These are phyloP conservation scores for Byssoonygena ceratinophila DNA, from an alignment of 2,329 filamentous ascomycete species.

Conservation along the genomic window DNA sequence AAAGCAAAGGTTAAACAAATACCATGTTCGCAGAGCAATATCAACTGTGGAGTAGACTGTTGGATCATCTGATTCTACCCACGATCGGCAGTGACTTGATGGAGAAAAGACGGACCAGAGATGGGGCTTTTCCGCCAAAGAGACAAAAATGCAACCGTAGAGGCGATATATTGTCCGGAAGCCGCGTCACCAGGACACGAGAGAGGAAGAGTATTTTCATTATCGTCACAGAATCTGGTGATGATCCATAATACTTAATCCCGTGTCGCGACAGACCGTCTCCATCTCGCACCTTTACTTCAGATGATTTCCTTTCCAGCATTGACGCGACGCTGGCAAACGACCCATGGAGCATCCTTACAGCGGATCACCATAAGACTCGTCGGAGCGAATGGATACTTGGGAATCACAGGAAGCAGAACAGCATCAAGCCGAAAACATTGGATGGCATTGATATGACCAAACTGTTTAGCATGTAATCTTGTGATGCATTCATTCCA, in stretches of 20 bases:
- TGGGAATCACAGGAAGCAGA: no score
- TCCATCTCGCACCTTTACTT: not conserved
- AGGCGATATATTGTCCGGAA: not conserved
- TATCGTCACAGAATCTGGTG: not conserved
- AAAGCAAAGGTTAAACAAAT: no score
- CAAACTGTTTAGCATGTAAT: no score
- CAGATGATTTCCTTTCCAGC: not conserved
- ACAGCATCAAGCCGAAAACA: no score
- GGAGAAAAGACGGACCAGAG: not conserved
- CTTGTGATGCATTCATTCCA: not conserved
- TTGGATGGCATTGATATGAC: no score
- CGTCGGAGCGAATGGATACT: not conserved
- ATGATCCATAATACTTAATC: not conserved
- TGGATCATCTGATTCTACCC: constrained; percentile 2
- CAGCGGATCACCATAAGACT: not conserved
- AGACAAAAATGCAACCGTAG: not conserved
- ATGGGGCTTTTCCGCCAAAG: not conserved
- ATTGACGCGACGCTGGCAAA: not conserved
- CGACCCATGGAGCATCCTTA: not conserved
- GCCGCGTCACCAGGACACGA: not conserved
- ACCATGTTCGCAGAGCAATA: not conserved
- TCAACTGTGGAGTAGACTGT: not conserved
- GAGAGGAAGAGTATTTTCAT: not conserved
- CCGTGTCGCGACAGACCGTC: not conserved
- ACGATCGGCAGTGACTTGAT: not conserved